Percentiles rank a stretch among this genome's conserved stretches.
Evolutionary conservation across 176 grass and related monocot species (phyloP).

Genomic region (Otatea glauca): DNA sequence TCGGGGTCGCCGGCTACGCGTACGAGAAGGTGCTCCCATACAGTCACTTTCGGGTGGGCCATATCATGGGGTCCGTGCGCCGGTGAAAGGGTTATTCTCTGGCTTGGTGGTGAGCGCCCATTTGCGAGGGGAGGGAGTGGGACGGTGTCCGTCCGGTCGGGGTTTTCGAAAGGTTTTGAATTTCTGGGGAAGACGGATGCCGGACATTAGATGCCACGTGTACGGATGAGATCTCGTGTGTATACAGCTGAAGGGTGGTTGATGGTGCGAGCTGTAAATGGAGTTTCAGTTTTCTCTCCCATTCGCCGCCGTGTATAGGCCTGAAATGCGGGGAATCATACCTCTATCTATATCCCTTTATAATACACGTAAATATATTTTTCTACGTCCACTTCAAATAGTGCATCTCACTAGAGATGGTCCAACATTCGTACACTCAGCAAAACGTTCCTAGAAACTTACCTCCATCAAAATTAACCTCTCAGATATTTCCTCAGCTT

Average conservation of each 20-base stretch:
- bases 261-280: neutral
- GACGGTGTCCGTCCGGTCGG: slow-evolving; percentile 48
- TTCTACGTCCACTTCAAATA: too few species aligned
- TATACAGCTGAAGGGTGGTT: neutral
- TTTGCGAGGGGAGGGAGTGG: slow-evolving; percentile 23
- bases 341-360: too few species aligned
- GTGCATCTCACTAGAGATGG: too few species aligned
- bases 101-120: slow-evolving; percentile 11
- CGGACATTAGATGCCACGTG: slow-evolving; percentile 32
- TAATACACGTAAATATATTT: too few species aligned
- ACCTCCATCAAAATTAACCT: too few species aligned
- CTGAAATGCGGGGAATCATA: too few species aligned
- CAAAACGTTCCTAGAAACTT: too few species aligned
- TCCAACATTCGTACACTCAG: too few species aligned
- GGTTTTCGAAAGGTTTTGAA: slow-evolving; percentile 69
- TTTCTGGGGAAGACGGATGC: slow-evolving; percentile 19
- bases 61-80: neutral
- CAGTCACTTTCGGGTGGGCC: slow-evolving; percentile 33
- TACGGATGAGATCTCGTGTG: slow-evolving; percentile 20
- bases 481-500: too few species aligned
- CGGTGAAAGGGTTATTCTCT: neutral
- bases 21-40: neutral
- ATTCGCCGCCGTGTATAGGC: too few species aligned
- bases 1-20: slow-evolving; percentile 45
- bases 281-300: too few species aligned